These are phyloP conservation scores for Aspergillus uvarum DNA, from an alignment of 2,329 filamentous ascomycete species.

Conservation along the genomic window DNA sequence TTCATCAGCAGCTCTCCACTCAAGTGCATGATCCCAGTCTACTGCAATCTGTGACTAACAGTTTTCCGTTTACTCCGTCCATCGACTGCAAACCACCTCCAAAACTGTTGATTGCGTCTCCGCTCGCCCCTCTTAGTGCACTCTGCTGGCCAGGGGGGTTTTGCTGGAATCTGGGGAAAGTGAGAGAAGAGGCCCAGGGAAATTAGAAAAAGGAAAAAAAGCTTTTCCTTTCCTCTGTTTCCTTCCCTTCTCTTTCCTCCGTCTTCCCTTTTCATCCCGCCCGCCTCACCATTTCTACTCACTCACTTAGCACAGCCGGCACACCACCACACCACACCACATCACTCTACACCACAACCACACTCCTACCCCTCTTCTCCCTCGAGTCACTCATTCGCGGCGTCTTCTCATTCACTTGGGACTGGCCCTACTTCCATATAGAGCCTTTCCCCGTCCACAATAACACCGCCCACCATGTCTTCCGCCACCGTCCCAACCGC, in stretches of 20 bases:
- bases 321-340: neutral
- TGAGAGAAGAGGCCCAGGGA: neutral
- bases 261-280: slow-evolving; percentile 14
- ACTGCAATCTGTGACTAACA: slow-evolving; percentile 38
- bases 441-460: slow-evolving; percentile 11
- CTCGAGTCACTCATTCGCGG: slow-evolving; percentile 9
- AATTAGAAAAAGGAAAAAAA: slow-evolving; percentile 15
- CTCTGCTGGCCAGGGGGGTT: slow-evolving; percentile 18
- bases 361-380: slow-evolving; percentile 8
- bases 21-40: slow-evolving; percentile 15
- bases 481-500: slow-evolving; percentile 23
- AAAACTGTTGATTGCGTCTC: slow-evolving; percentile 13
- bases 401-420: slow-evolving; percentile 18
- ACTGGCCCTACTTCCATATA: slow-evolving; percentile 21
- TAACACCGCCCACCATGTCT: slow-evolving; percentile 28
- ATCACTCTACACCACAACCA: neutral
- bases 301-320: neutral
- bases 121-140: slow-evolving; percentile 23
- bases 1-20: slow-evolving; percentile 9
- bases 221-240: slow-evolving; percentile 18
- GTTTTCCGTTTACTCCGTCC: slow-evolving; percentile 22
- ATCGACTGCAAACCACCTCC: slow-evolving; percentile 3
- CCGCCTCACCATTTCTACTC: neutral
- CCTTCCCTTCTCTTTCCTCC: slow-evolving; percentile 13
- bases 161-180: slow-evolving; percentile 34